Evolutionary conservation across 441 rosid species (phyloP).

Genomic region (Euphorbia corollata): DNA sequence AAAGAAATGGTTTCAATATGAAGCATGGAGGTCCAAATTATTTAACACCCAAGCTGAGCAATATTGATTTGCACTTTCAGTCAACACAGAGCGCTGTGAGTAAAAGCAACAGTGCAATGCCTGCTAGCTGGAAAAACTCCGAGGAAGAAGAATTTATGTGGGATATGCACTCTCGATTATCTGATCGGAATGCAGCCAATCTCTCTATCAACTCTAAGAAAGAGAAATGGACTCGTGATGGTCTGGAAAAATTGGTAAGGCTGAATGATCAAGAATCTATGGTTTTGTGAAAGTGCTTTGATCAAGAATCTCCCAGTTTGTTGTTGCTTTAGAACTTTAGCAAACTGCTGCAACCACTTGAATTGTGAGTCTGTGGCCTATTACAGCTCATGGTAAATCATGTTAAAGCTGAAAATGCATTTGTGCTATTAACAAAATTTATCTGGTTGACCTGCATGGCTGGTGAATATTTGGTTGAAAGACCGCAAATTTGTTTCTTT

Average conservation of each 20-base stretch:
- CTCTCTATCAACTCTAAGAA: slow-evolving; percentile 42
- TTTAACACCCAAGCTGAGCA: slow-evolving; percentile 36
- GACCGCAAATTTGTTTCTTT: background rate
- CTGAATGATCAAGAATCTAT: slow-evolving; percentile 11
- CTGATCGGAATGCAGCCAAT: slow-evolving; percentile 47
- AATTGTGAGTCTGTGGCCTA: background rate
- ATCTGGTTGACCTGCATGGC: background rate
- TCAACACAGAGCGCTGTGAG: slow-evolving; percentile 34
- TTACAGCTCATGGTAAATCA: background rate
- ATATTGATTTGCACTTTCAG: slow-evolving; percentile 32
- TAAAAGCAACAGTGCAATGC: slow-evolving; percentile 40
- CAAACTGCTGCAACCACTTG: background rate
- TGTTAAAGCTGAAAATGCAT: background rate
- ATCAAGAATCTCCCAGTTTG: background rate
- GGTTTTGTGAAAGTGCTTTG: slow-evolving; percentile 4
- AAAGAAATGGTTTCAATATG: slow-evolving; percentile 49
- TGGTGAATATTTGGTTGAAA: background rate
- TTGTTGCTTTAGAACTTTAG: background rate
- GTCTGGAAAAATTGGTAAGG: slow-evolving; percentile 65
- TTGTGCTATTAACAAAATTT: background rate
- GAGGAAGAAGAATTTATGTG: slow-evolving; percentile 98
- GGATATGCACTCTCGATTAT: slow-evolving; percentile 75
- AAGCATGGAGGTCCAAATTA: slow-evolving; percentile 47
- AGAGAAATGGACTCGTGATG: slow-evolving; percentile 51
- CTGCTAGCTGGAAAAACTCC: slow-evolving; percentile 81